These are phyloP conservation scores for Poterioochromonas sp. DNA, from an alignment of 352 stramenopile species.

Conservation along the genomic window DNA sequence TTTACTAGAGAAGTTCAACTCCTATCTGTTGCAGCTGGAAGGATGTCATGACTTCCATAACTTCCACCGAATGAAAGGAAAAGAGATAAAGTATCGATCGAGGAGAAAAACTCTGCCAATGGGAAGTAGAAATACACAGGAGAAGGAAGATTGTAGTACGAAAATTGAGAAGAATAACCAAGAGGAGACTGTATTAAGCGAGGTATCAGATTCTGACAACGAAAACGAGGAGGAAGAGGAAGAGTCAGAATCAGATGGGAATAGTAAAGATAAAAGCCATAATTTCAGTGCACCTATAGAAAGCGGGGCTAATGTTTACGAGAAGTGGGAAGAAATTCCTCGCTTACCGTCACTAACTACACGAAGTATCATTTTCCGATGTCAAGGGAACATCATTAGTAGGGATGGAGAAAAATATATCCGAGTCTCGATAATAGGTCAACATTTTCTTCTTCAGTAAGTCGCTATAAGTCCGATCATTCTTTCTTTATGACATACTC, in stretches of 20 bases:
- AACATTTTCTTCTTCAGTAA: constrained; percentile 15
- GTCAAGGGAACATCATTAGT: not conserved
- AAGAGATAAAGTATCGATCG: not conserved
- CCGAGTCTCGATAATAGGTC: not conserved
- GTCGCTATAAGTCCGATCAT: constrained; percentile 16
- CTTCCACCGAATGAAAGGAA: not conserved
- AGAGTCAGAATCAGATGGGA: not conserved
- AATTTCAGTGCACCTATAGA: not conserved
- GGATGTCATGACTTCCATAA: constrained; percentile 14
- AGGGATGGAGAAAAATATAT: not conserved
- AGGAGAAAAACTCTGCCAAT: constrained; percentile 3
- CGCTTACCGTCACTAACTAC: not conserved
- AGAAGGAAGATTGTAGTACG: not conserved
- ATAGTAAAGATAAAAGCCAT: not conserved
- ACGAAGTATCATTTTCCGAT: not conserved
- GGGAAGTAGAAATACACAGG: not conserved
- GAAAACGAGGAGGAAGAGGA: not conserved
- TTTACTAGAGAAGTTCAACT: constrained; percentile 48
- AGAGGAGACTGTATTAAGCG: not conserved
- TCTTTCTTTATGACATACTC: not conserved
- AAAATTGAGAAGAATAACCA: not conserved
- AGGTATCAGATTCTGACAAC: not conserved
- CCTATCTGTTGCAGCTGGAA: constrained; percentile 49
- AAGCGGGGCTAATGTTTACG: not conserved
- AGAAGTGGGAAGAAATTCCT: not conserved